phyloP scores from a whole-genome alignment of 805 yeast species.

The Jamesozyma rosinii region DNA sequence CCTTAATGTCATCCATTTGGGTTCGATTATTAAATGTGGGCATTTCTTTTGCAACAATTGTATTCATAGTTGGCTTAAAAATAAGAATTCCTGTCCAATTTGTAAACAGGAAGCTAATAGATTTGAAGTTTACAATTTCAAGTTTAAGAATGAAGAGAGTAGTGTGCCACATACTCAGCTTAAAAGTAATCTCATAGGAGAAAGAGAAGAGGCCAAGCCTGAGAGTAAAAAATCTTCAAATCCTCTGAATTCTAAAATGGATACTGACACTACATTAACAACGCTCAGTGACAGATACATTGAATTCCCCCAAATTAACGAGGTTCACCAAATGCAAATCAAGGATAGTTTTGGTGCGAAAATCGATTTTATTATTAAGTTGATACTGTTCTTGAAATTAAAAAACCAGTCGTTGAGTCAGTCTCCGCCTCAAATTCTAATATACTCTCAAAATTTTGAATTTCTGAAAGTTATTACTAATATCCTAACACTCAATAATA shows the following conservation, averaged over 20 bases:
- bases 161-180: not conserved
- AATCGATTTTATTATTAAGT: slow-evolving; percentile 71
- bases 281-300: slow-evolving; percentile 12
- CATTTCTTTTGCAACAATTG: slow-evolving; percentile 85
- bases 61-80: slow-evolving; percentile 60
- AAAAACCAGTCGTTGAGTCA: slow-evolving; percentile 34
- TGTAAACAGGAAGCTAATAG: slow-evolving; percentile 51
- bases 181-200: not conserved
- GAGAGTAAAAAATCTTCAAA: not conserved
- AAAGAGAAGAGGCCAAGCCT: not conserved
- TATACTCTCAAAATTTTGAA: slow-evolving; percentile 85
- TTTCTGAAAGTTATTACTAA: slow-evolving; percentile 56
- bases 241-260: not conserved
- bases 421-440: slow-evolving; percentile 58
- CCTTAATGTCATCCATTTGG: slow-evolving; percentile 55
- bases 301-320: slow-evolving; percentile 29
- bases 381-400: slow-evolving; percentile 52
- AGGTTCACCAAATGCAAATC: slow-evolving; percentile 38
- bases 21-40: slow-evolving; percentile 83
- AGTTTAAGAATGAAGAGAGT: slow-evolving; percentile 31
- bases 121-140: slow-evolving; percentile 59
- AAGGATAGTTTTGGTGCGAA: slow-evolving; percentile 68
- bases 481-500: slow-evolving; percentile 52
- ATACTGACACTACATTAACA: not conserved
- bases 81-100: slow-evolving; percentile 61